These are phyloP conservation scores for Ambrosiella xylebori DNA, from an alignment of 2,329 filamentous ascomycete genomes.

Conservation along the genomic window DNA sequence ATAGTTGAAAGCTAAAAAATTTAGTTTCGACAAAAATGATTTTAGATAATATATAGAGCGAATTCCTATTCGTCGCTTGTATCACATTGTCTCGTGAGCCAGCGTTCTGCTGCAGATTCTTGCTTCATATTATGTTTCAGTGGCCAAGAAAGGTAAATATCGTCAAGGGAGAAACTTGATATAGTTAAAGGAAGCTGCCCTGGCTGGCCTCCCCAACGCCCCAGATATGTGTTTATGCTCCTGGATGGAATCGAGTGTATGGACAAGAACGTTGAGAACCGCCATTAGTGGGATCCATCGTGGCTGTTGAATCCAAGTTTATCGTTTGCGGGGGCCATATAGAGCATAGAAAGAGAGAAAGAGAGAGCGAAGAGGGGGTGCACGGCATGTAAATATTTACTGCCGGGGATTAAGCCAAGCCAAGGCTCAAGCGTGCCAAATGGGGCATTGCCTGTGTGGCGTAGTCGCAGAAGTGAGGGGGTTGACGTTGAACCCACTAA, in stretches of 20 bases:
- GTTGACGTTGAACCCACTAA: neutral
- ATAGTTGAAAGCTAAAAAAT: neutral
- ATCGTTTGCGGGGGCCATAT: neutral
- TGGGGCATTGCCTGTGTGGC: neutral
- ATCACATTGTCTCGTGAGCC: constrained; percentile 8
- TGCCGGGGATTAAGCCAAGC: neutral
- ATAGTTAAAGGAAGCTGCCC: neutral
- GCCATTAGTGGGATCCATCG: neutral
- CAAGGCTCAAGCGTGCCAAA: neutral
- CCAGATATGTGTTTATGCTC: neutral
- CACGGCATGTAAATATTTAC: neutral
- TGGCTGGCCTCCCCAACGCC: neutral
- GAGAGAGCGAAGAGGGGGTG: too few relatives aligned
- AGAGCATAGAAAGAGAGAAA: neutral
- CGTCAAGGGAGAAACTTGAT: neutral
- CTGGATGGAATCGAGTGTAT: neutral
- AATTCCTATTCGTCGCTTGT: neutral
- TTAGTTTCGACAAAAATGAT: neutral
- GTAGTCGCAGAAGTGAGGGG: neutral
- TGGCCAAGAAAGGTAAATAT: neutral
- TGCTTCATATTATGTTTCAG: constrained; percentile 12
- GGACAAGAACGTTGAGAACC: neutral
- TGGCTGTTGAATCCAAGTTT: neutral
- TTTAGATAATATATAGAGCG: neutral
- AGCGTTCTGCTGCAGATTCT: constrained; percentile 8